Evolutionary conservation across 768 basidiomycete species (phyloP).

Genomic region (Auriculariales sp.): DNA sequence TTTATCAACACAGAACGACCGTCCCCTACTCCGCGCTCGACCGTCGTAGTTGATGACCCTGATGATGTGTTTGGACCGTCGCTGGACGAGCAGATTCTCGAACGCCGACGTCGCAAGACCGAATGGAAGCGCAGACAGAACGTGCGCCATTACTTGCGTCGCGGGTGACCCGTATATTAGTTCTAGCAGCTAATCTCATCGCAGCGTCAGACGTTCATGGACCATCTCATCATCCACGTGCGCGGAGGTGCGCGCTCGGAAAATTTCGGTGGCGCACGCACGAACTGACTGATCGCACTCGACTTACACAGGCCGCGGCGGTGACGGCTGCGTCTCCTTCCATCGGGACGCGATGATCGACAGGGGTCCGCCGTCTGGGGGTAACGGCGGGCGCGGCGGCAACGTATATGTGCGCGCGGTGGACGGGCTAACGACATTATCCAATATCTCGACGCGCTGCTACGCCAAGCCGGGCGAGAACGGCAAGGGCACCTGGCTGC

Average conservation of each 20-base stretch:
- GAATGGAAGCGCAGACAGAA: slow-evolving; percentile 57
- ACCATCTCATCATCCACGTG: background rate
- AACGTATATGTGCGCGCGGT: slow-evolving; percentile 77
- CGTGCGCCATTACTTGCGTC: background rate
- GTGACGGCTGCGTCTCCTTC: slow-evolving; percentile 85
- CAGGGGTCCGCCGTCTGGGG: slow-evolving; percentile 83
- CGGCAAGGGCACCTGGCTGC: slow-evolving; percentile 79
- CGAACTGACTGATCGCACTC: slow-evolving; percentile 5
- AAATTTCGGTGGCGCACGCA: slow-evolving; percentile 9
- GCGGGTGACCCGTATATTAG: background rate
- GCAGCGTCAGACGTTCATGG: background rate
- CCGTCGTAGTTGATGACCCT: background rate
- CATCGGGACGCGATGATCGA: slow-evolving; percentile 78
- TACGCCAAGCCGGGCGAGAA: slow-evolving; percentile 50
- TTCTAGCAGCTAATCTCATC: background rate
- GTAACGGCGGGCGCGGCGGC: slow-evolving; percentile 81
- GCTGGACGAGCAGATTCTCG: slow-evolving; percentile 15
- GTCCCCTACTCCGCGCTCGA: background rate
- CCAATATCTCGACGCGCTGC: slow-evolving; percentile 52
- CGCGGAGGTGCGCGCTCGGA: background rate
- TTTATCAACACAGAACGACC: background rate
- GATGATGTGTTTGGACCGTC: background rate
- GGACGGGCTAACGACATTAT: slow-evolving; percentile 61
- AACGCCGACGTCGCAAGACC: slow-evolving; percentile 38
- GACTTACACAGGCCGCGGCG: slow-evolving; percentile 82